phyloP scores from a whole-genome alignment of 1,284 basidiomycete species.

The Ustilago vetiveriae region DNA sequence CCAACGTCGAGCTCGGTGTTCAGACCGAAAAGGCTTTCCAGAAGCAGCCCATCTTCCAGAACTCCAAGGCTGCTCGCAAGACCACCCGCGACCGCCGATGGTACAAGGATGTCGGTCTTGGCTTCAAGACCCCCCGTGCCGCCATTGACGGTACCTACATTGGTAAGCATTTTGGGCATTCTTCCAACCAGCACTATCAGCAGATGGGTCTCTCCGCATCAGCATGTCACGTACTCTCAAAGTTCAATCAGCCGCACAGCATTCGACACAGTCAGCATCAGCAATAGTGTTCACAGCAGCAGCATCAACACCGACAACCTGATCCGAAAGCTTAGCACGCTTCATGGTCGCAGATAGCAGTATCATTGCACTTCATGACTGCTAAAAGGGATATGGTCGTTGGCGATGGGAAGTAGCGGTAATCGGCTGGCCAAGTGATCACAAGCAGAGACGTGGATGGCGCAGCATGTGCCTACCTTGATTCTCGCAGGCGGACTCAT shows the following conservation, averaged over 20 bases:
- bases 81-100: conserved; percentile 95
- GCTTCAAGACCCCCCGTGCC: conserved; percentile 82
- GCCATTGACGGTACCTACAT: conserved; percentile 98
- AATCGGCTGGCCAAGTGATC: too few species aligned
- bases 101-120: conserved; percentile 78
- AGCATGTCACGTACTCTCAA: background rate
- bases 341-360: too few species aligned
- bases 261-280: background rate
- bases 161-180: conserved; percentile 67
- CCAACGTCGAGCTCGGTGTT: conserved; percentile 65
- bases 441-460: too few species aligned
- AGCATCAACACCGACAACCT: background rate
- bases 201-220: background rate
- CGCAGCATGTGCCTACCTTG: too few species aligned
- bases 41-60: conserved; percentile 96
- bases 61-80: conserved; percentile 90
- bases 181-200: background rate
- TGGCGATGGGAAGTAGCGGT: too few species aligned
- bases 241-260: conserved; percentile 1
- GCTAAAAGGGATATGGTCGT: too few species aligned
- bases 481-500: too few species aligned
- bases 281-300: background rate
- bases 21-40: conserved; percentile 73
- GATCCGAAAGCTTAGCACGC: too few species aligned
- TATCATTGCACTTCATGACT: too few species aligned